Conservation (phyloP, 768 basidiomycete species). For the Candolleomyces eurysporus region DNA sequence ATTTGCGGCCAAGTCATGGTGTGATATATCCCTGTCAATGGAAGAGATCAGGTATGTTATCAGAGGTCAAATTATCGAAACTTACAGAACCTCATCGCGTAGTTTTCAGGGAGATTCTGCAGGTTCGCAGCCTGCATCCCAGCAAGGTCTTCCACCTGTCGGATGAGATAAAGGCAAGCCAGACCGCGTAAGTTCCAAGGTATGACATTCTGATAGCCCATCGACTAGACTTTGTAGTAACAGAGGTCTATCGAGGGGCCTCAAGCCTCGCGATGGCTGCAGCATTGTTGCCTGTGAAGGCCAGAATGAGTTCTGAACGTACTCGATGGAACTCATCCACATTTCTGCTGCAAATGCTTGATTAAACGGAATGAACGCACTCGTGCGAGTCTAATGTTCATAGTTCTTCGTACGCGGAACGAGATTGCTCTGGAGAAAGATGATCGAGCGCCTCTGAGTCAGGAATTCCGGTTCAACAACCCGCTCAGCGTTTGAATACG, state of each 20-base stretch:
- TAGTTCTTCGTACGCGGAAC: constrained; percentile 12
- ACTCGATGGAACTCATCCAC: constrained; percentile 6
- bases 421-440: too few species aligned
- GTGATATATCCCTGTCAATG: constrained; percentile 76
- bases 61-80: constrained; percentile 5
- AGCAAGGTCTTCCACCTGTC: constrained; percentile 80
- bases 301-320: constrained; percentile 7
- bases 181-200: neutral
- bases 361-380: constrained; percentile 23
- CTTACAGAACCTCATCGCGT: constrained; percentile 77
- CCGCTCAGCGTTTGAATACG: too few species aligned
- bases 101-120: constrained; percentile 92
- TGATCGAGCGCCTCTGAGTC: too few species aligned
- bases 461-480: too few species aligned
- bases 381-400: constrained; percentile 54
- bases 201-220: constrained; percentile 2
- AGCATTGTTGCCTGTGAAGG: neutral
- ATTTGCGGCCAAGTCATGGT: constrained; percentile 90
- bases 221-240: constrained; percentile 3
- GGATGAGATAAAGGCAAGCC: constrained; percentile 3
- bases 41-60: neutral
- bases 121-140: constrained; percentile 95
- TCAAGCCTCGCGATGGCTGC: neutral
- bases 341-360: constrained; percentile 7
- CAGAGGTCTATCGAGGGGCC: neutral